Conservation (phyloP, 345 rosid genomes). For the Populus euphratica region DNA sequence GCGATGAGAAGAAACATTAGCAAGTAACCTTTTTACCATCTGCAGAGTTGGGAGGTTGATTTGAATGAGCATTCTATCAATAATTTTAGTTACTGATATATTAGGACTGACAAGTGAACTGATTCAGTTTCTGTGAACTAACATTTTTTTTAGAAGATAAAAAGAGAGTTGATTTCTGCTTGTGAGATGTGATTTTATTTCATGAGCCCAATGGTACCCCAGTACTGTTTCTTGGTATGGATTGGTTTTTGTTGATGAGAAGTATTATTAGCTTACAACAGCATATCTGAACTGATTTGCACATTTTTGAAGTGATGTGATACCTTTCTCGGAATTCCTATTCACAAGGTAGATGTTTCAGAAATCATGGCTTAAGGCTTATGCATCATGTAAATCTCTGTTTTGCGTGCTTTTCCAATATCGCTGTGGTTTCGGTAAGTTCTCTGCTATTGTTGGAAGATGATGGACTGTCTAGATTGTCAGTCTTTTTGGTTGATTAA, state of each 20-base stretch:
- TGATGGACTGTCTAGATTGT: background rate
- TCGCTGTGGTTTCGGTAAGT: background rate
- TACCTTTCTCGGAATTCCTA: background rate
- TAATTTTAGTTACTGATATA: conserved; percentile 10
- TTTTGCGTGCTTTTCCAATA: background rate
- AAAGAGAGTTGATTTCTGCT: conserved; percentile 15
- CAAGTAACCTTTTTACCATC: background rate
- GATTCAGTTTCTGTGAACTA: conserved; percentile 18
- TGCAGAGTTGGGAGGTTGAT: conserved; percentile 17
- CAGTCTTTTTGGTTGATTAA: background rate
- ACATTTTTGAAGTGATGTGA: background rate
- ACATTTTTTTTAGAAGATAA: conserved; percentile 13
- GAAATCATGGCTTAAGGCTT: background rate
- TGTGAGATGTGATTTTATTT: conserved; percentile 19
- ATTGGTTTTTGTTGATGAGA: background rate
- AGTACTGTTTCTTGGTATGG: background rate
- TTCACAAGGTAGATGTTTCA: background rate
- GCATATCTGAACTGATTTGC: background rate
- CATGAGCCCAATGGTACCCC: background rate
- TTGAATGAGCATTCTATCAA: conserved; percentile 23
- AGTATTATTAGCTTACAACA: background rate
- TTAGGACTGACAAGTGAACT: conserved; percentile 30
- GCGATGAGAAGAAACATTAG: conserved; percentile 62
- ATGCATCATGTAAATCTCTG: background rate
- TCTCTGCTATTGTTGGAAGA: background rate